Evolutionary conservation across 1,284 basidiomycete genomes (phyloP), one percentile per base, ranked within the genome.

Genomic region (Exobasidium cylindrosporum): DNA sequence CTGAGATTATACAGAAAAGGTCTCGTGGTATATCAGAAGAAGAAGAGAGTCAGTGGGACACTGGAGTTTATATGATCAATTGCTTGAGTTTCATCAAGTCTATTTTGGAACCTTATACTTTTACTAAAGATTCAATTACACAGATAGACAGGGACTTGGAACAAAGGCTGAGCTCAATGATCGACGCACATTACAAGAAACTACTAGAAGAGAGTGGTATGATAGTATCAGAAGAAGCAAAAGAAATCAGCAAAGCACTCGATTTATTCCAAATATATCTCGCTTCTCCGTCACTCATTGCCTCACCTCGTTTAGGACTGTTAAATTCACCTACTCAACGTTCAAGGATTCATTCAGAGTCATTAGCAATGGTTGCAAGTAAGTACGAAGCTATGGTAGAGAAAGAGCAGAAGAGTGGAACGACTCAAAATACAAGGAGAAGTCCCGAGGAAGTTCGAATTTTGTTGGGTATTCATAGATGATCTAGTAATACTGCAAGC

Each of bases 391-490:
- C 13, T 11, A 30, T 70, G 13, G 62, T 65, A 10, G 60, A 58
- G 47, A 17, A 62, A 7, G 24, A 40, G 35, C 35, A 54, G 11
- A 30, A 59, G 7, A 21, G 47, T n/a, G 13, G 10, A 4, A 68
- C 44, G n/a, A 54, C n/a, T 30, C 47, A 17, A 10, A 31, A 62
- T 10, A 47, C 31, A 6, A 35, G 63, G 57, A 58, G 66, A 4
- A 57, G 57, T 1, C 62, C 52, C 0, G 68, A 69, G 13, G 58
- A 71, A 21, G 65, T 73, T 7, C 26, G 60, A 11, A 64, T 74
- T 49, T 31, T 74, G 31, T 56, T 74, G 0, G 72, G 72, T 0
- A 62, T 63, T n/a, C n/a, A n/a, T n/a, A n/a, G n/a, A n/a, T n/a
- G n/a, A n/a, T n/a, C n/a, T n/a, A n/a, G n/a, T n/a, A n/a, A n/a